Evolutionary conservation across 2,329 filamentous ascomycete genomes (phyloP), one percentile per base, ranked within the genome.

Genomic region (Davidsoniella virescens): DNA sequence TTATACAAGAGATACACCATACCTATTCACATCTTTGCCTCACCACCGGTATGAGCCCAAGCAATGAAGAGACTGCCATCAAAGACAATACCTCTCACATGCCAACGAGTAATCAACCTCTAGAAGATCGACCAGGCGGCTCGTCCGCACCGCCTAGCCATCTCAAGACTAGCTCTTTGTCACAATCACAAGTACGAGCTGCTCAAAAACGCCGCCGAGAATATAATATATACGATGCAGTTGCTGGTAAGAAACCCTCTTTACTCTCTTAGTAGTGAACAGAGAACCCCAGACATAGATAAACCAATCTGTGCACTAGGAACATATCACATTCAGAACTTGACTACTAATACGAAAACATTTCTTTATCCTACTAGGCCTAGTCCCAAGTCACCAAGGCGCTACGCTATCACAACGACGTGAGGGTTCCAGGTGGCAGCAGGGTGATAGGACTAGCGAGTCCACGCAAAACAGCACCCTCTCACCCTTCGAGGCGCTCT

Each of bases 401-500:
- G 43, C 12, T 10, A 25, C 29, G n/a, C 42, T 51, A 29, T 26
- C 44, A 10, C 20, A 39, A 12, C 49, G 38, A 9, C 44, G 23
- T 12, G 50, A 46, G 5, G 49, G 39, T 20, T 16, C 33, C 29
- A 37, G 3, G 9, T 45, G 48, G 48, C 41, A 37, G 23, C 18
- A 37, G 20, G 26, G 23, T 33, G 20, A 5, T 5, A 43, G 20
- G 20, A 10, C 36, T 5, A 33, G 26, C 17, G 41, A n/a, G 14
- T 18, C 40, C 14, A 38, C 48, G 14, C 48, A 36, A 4, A 38
- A 17, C 33, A 44, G 33, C 12, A 49, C 44, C 7, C 64, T 84
- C 4, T 69, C 79, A 2, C 82, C 84, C 2, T 83, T 87, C 50
- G 78, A 85, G 52, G 76, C 82, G 1, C 71, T 88, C 3, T 87